Evolutionary conservation across 257 asterid species (phyloP).

Genomic region (Solanum medicagineum): DNA sequence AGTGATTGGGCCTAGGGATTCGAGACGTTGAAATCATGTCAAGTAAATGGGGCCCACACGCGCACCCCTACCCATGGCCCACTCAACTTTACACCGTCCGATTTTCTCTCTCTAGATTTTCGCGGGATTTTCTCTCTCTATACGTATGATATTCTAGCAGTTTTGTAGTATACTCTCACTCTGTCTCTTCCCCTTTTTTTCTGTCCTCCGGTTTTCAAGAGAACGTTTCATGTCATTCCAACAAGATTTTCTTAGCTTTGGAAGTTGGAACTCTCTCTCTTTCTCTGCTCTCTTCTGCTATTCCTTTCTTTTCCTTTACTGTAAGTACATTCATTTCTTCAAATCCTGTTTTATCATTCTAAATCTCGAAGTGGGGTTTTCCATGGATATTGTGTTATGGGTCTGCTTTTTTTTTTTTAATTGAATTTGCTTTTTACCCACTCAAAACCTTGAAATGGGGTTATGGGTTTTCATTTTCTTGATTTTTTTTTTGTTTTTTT

Average conservation of each 20-base stretch:
- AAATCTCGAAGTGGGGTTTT: background rate
- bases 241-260: conserved; percentile 23
- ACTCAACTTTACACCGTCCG: conserved; percentile 22
- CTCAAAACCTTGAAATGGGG: background rate
- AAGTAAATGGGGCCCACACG: background rate
- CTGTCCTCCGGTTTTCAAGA: conserved; percentile 26
- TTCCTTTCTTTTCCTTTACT: conserved; percentile 52
- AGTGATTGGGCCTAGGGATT: conserved; percentile 29
- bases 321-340: conserved; percentile 30
- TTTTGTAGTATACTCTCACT: conserved; percentile 1
- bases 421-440: background rate
- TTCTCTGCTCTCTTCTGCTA: conserved; percentile 24
- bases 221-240: conserved; percentile 21
- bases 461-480: background rate
- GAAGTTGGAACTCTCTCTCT: background rate
- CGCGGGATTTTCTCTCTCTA: conserved; percentile 24
- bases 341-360: background rate
- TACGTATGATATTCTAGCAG: background rate
- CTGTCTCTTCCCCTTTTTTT: conserved; percentile 3
- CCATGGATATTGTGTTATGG: background rate
- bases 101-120: conserved; percentile 12
- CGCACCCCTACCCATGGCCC: conserved; percentile 1
- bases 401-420: background rate
- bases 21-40: conserved; percentile 19
- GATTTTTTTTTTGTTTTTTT: background rate